Percentiles rank a stretch among this genome's conserved stretches.
These are phyloP conservation scores for Solanum dulcamara DNA, from an alignment of 257 asterid species.

Conservation along the genomic window DNA sequence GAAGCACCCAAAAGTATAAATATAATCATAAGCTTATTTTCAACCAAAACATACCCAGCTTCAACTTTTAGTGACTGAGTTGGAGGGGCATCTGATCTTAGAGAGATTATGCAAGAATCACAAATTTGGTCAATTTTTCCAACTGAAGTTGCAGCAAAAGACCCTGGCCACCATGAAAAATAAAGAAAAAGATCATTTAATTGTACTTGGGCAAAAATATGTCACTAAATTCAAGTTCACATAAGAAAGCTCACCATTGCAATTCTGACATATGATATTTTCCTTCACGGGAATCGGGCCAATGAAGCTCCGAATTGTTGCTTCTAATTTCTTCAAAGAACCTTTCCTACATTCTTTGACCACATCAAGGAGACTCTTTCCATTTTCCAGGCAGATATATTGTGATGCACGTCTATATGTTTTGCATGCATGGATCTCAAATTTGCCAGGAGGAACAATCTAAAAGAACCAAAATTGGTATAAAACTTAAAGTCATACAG, in stretches of 20 bases:
- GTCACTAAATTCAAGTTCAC: background rate
- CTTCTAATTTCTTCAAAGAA: slow-evolving; percentile 58
- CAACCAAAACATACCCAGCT: slow-evolving; percentile 14
- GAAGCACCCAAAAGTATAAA: background rate
- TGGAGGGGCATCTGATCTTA: slow-evolving; percentile 32
- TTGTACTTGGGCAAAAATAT: slow-evolving; percentile 5
- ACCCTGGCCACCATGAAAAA: slow-evolving; percentile 32
- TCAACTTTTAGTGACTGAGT: background rate
- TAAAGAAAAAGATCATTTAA: background rate
- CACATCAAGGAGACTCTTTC: slow-evolving; percentile 89
- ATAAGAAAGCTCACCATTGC: slow-evolving; percentile 43
- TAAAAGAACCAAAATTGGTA: slow-evolving; percentile 10
- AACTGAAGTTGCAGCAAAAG: slow-evolving; percentile 70
- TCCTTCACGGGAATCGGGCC: slow-evolving; percentile 80
- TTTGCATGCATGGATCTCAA: slow-evolving; percentile 94
- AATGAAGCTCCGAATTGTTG: slow-evolving; percentile 58
- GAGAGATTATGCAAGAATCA: slow-evolving; percentile 62
- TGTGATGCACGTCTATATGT: slow-evolving; percentile 92
- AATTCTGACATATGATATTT: slow-evolving; percentile 58
- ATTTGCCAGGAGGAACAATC: slow-evolving; percentile 88
- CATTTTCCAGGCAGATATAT: slow-evolving; percentile 86
- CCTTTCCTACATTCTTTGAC: slow-evolving; percentile 83
- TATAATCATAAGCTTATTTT: background rate
- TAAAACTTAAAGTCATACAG: background rate
- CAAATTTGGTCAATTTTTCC: slow-evolving; percentile 56